Conservation (phyloP, 257 asterid genomes). For the Penstemon davidsonii region DNA sequence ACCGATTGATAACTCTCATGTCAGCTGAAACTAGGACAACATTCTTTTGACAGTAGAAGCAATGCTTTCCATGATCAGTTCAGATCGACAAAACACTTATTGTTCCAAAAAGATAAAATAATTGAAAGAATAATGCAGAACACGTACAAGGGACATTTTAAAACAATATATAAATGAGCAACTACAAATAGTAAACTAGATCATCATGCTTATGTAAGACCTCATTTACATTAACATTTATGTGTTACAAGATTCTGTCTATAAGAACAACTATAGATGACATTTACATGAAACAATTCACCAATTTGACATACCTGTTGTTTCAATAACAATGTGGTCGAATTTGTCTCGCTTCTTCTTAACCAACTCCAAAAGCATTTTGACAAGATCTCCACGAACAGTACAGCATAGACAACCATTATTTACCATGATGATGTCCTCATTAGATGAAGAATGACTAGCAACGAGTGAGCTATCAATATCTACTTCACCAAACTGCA, state of each 20-base stretch:
- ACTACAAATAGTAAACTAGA: not conserved
- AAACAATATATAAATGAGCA: too few relatives aligned
- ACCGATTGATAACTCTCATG: conserved; percentile 18
- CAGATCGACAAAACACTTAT: conserved; percentile 9
- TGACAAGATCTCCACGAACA: conserved; percentile 96
- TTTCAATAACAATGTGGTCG: conserved; percentile 93
- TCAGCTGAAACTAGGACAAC: not conserved
- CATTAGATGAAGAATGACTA: conserved; percentile 86
- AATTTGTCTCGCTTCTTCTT: conserved; percentile 72
- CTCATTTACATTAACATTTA: not conserved
- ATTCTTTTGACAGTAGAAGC: not conserved
- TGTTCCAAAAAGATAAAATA: not conserved
- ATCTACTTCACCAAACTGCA: conserved; percentile 99
- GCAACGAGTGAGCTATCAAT: conserved; percentile 94
- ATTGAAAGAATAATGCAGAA: not conserved
- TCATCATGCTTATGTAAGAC: not conserved
- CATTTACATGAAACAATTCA: conserved; percentile 6
- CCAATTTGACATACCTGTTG: conserved; percentile 62
- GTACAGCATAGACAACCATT: conserved; percentile 97
- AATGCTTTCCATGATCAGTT: not conserved
- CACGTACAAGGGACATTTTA: not conserved
- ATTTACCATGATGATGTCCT: conserved; percentile 90
- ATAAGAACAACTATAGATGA: conserved; percentile 9
- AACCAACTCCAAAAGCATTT: conserved; percentile 92
- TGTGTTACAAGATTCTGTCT: not conserved